Percentiles rank a stretch among this genome's conserved stretches.
These are phyloP conservation scores for Globisporangium nunn DNA, from an alignment of 352 stramenopile species.

Conservation along the genomic window DNA sequence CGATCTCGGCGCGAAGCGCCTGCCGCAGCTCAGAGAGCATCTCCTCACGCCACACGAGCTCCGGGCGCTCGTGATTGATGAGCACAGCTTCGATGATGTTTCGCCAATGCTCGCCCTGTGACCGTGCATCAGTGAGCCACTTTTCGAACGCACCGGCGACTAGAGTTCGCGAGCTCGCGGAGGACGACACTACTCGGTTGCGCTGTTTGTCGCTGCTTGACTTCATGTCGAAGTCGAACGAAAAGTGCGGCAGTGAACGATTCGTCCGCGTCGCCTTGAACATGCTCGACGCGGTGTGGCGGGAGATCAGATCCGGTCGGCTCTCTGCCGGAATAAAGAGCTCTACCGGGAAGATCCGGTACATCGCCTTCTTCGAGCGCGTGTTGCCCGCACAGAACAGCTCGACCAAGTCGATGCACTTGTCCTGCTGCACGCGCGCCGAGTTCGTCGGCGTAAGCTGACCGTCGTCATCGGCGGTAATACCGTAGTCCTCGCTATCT, in stretches of 20 bases:
- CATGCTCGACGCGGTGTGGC: conserved; percentile 44
- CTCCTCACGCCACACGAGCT: conserved; percentile 62
- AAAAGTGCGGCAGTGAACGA: conserved; percentile 52
- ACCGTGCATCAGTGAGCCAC: conserved; percentile 56
- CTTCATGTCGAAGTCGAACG: conserved; percentile 58
- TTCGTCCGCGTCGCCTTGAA: conserved; percentile 34
- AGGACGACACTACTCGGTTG: conserved; percentile 25
- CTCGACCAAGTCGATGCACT: conserved; percentile 65
- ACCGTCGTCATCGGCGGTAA: conserved; percentile 13
- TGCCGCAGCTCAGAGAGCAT: conserved; percentile 59
- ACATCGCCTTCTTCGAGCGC: conserved; percentile 69
- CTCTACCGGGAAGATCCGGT: conserved; percentile 73
- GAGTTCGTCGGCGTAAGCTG: conserved; percentile 40
- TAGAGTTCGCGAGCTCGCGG: conserved; percentile 26
- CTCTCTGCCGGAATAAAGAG: conserved; percentile 65
- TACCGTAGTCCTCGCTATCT: conserved; percentile 8
- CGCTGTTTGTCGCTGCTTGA: conserved; percentile 36
- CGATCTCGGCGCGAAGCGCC: conserved; percentile 51
- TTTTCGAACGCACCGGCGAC: conserved; percentile 44
- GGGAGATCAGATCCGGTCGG: conserved; percentile 42
- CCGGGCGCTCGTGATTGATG: conserved; percentile 50
- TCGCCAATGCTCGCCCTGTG: conserved; percentile 68
- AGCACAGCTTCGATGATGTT: conserved; percentile 56
- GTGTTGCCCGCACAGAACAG: conserved; percentile 80
- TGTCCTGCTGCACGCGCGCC: conserved; percentile 22